Evolutionary conservation across 2,329 filamentous ascomycete genomes (phyloP).

Genomic region (Pseudogymnoascus sp.): DNA sequence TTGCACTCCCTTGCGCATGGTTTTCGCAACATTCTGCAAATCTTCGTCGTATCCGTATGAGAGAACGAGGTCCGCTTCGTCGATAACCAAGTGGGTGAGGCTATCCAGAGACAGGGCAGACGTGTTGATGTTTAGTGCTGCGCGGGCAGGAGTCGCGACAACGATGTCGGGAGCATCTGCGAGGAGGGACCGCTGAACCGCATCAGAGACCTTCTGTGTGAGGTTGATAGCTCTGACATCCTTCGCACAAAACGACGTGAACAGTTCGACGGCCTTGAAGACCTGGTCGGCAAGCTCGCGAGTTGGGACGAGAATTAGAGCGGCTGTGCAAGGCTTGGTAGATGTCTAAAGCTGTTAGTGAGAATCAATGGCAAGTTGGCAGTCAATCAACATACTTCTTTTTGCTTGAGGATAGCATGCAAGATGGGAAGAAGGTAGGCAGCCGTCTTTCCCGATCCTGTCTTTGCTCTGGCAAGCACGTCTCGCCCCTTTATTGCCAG

Average conservation of each 20-base stretch:
- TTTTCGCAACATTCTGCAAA: conserved; percentile 68
- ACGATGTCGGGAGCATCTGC: conserved; percentile 83
- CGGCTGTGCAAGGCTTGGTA: conserved; percentile 51
- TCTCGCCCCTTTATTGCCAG: conserved; percentile 81
- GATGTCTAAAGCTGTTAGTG: conserved; percentile 36
- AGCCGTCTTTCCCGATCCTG: conserved; percentile 95
- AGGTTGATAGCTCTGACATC: conserved; percentile 78
- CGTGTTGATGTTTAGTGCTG: conserved; percentile 68
- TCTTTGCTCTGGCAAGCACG: conserved; percentile 86
- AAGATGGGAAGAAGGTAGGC: conserved; percentile 89
- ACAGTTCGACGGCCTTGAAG: conserved; percentile 65
- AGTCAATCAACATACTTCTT: conserved; percentile 44
- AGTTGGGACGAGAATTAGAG: conserved; percentile 88
- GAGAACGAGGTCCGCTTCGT: conserved; percentile 88
- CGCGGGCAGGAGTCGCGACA: conserved; percentile 82
- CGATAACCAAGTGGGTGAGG: conserved; percentile 71
- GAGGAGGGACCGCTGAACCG: conserved; percentile 79
- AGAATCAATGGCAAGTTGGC: not conserved
- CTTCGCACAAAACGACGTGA: conserved; percentile 77
- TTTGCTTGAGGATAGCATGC: conserved; percentile 72
- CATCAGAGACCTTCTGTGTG: conserved; percentile 82
- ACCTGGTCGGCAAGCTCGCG: conserved; percentile 92
- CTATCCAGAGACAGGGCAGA: conserved; percentile 63
- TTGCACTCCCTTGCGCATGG: conserved; percentile 78
- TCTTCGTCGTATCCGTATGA: conserved; percentile 94